Percentiles rank a stretch among this genome's conserved stretches.
phyloP scores from a whole-genome alignment of 805 yeast species.

The Metschnikowia orientalis region DNA sequence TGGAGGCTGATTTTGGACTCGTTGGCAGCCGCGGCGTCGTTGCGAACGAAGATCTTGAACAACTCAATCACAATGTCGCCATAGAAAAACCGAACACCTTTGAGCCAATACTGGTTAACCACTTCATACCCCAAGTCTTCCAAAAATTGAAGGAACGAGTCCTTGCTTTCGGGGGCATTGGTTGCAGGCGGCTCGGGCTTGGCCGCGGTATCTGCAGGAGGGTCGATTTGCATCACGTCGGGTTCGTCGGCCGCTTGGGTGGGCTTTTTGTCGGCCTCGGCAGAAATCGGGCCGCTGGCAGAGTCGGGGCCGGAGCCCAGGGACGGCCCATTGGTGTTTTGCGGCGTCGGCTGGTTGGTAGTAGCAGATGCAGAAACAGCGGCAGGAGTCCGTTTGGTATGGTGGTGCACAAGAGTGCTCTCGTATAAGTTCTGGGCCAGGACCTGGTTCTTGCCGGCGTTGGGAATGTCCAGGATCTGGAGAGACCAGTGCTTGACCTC shows the following conservation, averaged over 20 bases:
- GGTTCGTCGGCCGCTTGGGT: neutral
- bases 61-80: slow-evolving; percentile 59
- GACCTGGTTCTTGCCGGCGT: slow-evolving; percentile 64
- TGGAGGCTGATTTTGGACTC: slow-evolving; percentile 29
- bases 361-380: too few species aligned
- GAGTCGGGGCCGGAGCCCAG: neutral
- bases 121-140: slow-evolving; percentile 68
- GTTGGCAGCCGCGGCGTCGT: slow-evolving; percentile 23
- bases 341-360: too few species aligned
- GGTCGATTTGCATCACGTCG: slow-evolving; percentile 6
- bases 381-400: slow-evolving; percentile 31
- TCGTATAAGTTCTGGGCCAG: slow-evolving; percentile 63
- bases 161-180: slow-evolving; percentile 21
- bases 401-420: slow-evolving; percentile 49
- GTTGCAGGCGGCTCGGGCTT: slow-evolving; percentile 1
- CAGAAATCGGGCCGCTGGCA: neutral
- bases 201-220: neutral
- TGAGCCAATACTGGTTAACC: slow-evolving; percentile 56
- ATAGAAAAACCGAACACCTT: slow-evolving; percentile 60
- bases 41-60: slow-evolving; percentile 42
- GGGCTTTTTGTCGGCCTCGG: neutral
- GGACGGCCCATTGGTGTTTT: too few species aligned
- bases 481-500: slow-evolving; percentile 50
- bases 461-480: slow-evolving; percentile 67
- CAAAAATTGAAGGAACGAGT: slow-evolving; percentile 41